A percentile compares a stretch with the other conserved stretches of the same genome.
Conservation (phyloP, 805 yeast species). For the Jamesozyma hellenica region DNA sequence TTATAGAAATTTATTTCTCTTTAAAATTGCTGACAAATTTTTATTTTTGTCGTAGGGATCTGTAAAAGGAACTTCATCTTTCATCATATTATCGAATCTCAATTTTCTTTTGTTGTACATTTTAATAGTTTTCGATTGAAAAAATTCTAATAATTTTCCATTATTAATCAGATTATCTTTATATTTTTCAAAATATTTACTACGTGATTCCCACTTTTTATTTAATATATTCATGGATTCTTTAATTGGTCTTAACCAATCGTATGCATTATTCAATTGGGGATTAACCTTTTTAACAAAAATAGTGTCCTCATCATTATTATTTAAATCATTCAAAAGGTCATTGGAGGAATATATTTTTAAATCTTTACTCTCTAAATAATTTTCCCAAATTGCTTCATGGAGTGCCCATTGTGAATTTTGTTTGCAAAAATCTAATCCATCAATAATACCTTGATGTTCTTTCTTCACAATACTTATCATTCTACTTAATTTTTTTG, state of each 20-base stretch:
- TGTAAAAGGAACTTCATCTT: conserved; percentile 14
- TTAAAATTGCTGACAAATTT: conserved; percentile 8
- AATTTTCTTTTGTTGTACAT: conserved; percentile 19
- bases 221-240: conserved; percentile 9
- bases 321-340: not conserved
- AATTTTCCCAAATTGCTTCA: conserved; percentile 28
- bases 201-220: conserved; percentile 5
- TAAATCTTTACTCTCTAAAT: conserved; percentile 6
- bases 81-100: conserved; percentile 14
- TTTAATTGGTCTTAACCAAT: conserved; percentile 24
- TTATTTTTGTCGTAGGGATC: conserved; percentile 13
- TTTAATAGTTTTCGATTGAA: conserved; percentile 12
- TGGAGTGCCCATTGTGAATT: conserved; percentile 19
- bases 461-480: conserved; percentile 15
- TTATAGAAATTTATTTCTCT: conserved; percentile 1
- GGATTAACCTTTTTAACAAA: not conserved
- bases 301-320: not conserved
- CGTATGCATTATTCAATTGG: not conserved
- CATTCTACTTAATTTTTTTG: conserved; percentile 15
- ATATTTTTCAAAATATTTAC: conserved; percentile 11
- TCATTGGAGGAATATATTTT: not conserved
- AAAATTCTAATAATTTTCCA: conserved; percentile 10
- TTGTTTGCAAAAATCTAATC: conserved; percentile 8
- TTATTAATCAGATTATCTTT: conserved; percentile 13
- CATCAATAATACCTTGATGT: conserved; percentile 17